Evolutionary conservation across 2,329 filamentous ascomycete genomes (phyloP), one percentile per base, ranked within the genome.

Genomic region (Nigrospora oryzae): DNA sequence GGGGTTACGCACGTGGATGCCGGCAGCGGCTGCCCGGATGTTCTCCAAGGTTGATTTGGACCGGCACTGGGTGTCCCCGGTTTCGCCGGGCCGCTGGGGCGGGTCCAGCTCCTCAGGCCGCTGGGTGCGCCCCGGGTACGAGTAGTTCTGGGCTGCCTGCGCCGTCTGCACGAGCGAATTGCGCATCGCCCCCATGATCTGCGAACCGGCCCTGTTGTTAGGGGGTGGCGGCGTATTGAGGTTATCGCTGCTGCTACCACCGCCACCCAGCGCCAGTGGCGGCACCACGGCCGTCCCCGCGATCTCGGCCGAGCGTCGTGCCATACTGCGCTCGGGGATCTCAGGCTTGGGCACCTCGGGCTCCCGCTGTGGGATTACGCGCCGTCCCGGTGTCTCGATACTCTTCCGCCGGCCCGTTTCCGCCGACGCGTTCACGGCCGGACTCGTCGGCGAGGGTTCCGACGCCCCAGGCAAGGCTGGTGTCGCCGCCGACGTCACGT

Each of bases 361-460:
- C 4, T 48, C 46, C 5, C 46, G 38, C 12, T 39, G 42, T 8
- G 46, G 46, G 16, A 48, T 48, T 11, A 45, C 11, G 3, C 46
- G 42, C 2, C 32, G 38, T 14, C 46, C 46, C 6, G 46, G 46
- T 12, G 46, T 48, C 39, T 48, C 46, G 19, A 40, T 41, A 32
- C 46, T 48, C 13, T 33, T 30, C 16, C 46, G 46, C 5, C 23
- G 45, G 2, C 30, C 15, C 19, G 19, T 14, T n/a, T 42, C 32
- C 11, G n/a, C 17, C 11, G 17, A 3, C 4, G 36, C 33, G 12
- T 30, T 28, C 11, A 17, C 7, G 4, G 14, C 14, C 6, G 34
- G 34, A 7, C 16, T 16, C 14, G 16, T 36, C 34, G 34, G 34
- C 11, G 34, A 36, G 11, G 34, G 34, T 28, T 28, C 23, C 7